phyloP scores from a whole-genome alignment of 208 protist genomes.

The Crithidia sp. region DNA sequence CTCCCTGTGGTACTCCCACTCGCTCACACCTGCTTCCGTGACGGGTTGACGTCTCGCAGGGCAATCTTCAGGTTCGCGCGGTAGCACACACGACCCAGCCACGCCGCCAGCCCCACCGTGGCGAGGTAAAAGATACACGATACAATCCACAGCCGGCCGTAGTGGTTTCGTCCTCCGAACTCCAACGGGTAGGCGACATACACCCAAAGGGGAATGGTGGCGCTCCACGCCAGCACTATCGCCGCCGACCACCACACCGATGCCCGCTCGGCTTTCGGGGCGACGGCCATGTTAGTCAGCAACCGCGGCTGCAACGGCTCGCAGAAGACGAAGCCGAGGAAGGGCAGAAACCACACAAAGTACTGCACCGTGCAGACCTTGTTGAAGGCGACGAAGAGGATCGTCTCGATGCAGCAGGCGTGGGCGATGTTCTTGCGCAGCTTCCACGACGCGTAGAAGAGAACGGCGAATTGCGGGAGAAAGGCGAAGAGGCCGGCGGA shows the following conservation, averaged over 20 bases:
- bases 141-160: constrained; percentile 79
- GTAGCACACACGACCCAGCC: constrained; percentile 65
- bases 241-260: constrained; percentile 26
- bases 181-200: constrained; percentile 76
- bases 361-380: constrained; percentile 96
- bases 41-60: constrained; percentile 16
- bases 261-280: constrained; percentile 6
- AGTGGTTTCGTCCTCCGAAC: constrained; percentile 83
- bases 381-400: constrained; percentile 95
- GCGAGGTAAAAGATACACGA: constrained; percentile 87
- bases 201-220: constrained; percentile 86
- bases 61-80: constrained; percentile 13
- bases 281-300: constrained; percentile 1
- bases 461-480: constrained; percentile 79
- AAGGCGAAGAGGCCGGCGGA: constrained; percentile 80
- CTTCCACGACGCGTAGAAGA: constrained; percentile 73
- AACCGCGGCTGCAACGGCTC: constrained; percentile 31
- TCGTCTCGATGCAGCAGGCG: constrained; percentile 82
- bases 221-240: constrained; percentile 57
- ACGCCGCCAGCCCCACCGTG: constrained; percentile 69
- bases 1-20: not conserved
- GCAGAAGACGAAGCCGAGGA: constrained; percentile 82
- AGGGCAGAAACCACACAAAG: constrained; percentile 94
- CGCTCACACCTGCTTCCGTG: constrained; percentile 20
- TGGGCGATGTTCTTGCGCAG: constrained; percentile 78